phyloP scores from a whole-genome alignment of 306 rosid species.

The Psophocarpus tetragonolobus region DNA sequence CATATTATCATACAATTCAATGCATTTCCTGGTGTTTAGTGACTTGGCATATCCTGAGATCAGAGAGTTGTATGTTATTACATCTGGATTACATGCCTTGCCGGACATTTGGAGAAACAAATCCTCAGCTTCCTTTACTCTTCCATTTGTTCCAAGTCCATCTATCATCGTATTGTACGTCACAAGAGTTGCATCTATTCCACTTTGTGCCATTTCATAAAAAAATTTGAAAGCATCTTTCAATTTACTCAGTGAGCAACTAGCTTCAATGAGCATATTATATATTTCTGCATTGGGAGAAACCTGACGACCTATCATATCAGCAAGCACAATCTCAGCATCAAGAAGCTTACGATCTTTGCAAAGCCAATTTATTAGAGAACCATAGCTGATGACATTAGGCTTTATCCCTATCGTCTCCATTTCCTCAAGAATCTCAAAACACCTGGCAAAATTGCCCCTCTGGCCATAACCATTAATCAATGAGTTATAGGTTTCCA shows the following conservation, averaged over 20 bases:
- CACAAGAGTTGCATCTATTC: constrained; percentile 62
- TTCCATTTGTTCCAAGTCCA: constrained; percentile 73
- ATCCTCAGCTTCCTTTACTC: constrained; percentile 65
- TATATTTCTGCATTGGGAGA: constrained; percentile 69
- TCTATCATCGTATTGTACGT: constrained; percentile 69
- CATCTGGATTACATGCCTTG: constrained; percentile 61
- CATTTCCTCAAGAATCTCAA: constrained; percentile 73
- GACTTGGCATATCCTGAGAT: constrained; percentile 66
- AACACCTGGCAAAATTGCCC: constrained; percentile 57
- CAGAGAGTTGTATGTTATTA: constrained; percentile 78
- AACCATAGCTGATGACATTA: constrained; percentile 74
- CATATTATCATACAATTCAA: constrained; percentile 64
- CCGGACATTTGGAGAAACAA: constrained; percentile 42
- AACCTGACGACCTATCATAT: constrained; percentile 63
- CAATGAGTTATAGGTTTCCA: constrained; percentile 62
- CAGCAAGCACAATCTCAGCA: constrained; percentile 66
- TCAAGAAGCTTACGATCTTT: constrained; percentile 64
- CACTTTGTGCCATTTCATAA: constrained; percentile 57
- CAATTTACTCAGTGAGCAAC: constrained; percentile 54
- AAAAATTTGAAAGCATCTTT: constrained; percentile 56
- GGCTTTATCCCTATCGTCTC: constrained; percentile 68
- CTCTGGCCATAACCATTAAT: constrained; percentile 65
- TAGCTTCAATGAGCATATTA: constrained; percentile 72
- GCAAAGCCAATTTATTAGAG: constrained; percentile 69
- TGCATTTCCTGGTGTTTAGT: constrained; percentile 54